Evolutionary conservation across 2,329 filamentous ascomycete species (phyloP), one percentile per base, ranked within the genome.

Genomic region (Gaeumannomyces sp.): DNA sequence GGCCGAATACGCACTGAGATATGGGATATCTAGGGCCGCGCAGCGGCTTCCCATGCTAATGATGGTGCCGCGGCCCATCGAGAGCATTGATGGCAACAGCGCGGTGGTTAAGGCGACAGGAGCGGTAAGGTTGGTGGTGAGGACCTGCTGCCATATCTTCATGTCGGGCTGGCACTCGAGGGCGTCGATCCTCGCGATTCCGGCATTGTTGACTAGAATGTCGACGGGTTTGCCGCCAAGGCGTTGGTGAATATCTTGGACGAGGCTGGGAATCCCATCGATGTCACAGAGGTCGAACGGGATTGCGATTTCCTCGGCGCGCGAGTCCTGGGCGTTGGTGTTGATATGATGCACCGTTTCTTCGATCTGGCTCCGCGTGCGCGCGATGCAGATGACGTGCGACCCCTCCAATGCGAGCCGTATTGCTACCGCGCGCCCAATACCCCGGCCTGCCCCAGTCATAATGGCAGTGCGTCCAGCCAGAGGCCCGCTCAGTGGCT

Each of bases 81-180:
- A 13, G 7, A 58, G 56, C 56, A 58, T 58, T 1, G n/a, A 25
- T 13, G 56, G 56, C n/a, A 58, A n/a, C 56, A 27, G 56, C 56
- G n/a, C 56, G 27, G n/a, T 25, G 11, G 56, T 58, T 11, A 58
- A n/a, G n/a, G 56, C 56, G 56, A 58, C n/a, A 7, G 56, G 56
- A 3, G n/a, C 56, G 56, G n/a, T 58, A n/a, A 58, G 56, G n/a
- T 58, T 58, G n/a, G 56, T 58, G n/a, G 56, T 58, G n/a, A 58
- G 56, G n/a, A 58, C n/a, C 56, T 58, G n/a, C 56, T 27, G 56
- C 56, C n/a, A 58, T 25, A 58, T 27, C 56, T 28, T 28, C 56
- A 58, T 58, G 56, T 58, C 56, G 56, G 27, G 11, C 27, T 58
- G 56, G n/a, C n/a, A 58, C n/a, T 28, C 56, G n/a, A 58, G n/a